Base-by-base conservation (phyloP, 139 green algal genomes). In the Dunaliella primolecta region DNA sequence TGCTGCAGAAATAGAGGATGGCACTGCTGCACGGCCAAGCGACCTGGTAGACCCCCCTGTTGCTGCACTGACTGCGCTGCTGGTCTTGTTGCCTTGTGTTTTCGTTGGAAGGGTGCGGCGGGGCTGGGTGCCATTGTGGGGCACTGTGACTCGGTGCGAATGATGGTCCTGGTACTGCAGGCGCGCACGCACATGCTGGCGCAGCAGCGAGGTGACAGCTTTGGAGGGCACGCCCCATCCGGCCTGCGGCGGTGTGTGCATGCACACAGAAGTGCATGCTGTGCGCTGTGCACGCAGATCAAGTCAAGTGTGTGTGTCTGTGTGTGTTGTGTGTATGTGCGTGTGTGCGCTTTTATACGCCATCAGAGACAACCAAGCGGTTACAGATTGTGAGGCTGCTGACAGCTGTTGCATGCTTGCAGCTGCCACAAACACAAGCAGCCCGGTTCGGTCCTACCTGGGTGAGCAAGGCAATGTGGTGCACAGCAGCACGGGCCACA, bases 401-500 rank as follows among this genome's bases (percentile, higher is more conserved):
- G 15, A 64, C 46, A 25, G 46, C 46, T 7, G 46, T 64, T 25
- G 46, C 46, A 64, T 64, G 7, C 15, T 15, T 64, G 46, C 46
- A 64, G 15, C 46, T 25, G 46, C 46, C 46, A 64, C 15, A 64
- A n/a, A 7, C 79, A 76, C 24, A n/a, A n/a, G 79, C n/a, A n/a
- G n/a, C n/a, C n/a, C n/a, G n/a, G n/a, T n/a, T n/a, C n/a, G n/a
- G n/a, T 27, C 75, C 20, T 23, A 88, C 85, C 85, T 36, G 23
- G 24, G 84, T 57, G 20, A 88, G 46, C 0, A 55, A 15, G 1
- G 46, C 33, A 25, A 88, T 31, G 74, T 85, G 84, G 3, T n/a
- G 0, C 0, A 75, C 81, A 1, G 75, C 74, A 0, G 85, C 85
- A 0, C 20, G 30, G 46, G 80, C 81, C 7, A 33, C 84, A 24